These are phyloP conservation scores for Volvox reticuliferus DNA, from an alignment of 139 green algal genomes.

Conservation along the genomic window DNA sequence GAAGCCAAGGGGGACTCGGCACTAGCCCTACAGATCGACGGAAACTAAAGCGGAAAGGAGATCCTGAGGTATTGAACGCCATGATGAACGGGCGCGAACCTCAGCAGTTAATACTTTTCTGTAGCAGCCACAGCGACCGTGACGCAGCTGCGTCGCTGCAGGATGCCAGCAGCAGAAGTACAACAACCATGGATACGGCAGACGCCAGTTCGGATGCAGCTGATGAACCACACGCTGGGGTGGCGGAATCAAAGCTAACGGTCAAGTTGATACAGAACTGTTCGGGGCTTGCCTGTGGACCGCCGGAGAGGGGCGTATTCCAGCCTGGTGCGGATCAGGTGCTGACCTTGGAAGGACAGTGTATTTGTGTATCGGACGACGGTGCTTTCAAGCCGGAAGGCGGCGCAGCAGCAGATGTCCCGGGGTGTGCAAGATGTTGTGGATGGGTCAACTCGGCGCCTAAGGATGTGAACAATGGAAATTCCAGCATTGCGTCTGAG, in stretches of 20 bases:
- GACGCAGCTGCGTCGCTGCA: neutral
- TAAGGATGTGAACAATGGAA: neutral
- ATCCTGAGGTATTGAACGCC: neutral
- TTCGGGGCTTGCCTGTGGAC: neutral
- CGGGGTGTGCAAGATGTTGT: neutral
- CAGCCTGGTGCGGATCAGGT: too few species aligned
- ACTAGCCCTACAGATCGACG: neutral
- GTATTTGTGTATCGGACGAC: neutral
- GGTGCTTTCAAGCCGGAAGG: neutral
- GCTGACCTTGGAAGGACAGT: too few species aligned
- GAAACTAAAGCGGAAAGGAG: neutral
- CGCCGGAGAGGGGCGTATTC: too few species aligned
- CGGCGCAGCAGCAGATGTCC: neutral
- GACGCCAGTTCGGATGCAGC: neutral
- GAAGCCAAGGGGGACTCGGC: neutral
- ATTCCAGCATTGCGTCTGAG: neutral
- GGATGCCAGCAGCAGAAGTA: neutral
- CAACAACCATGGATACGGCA: neutral
- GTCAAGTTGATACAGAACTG: slow-evolving; percentile 42
- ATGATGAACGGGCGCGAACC: neutral
- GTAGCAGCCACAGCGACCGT: slow-evolving; percentile 35
- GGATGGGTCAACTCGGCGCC: neutral
- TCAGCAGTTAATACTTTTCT: neutral
- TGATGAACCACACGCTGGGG: slow-evolving; percentile 5
- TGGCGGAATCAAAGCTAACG: slow-evolving; percentile 20